Percentiles rank a stretch among this genome's conserved stretches.
Evolutionary conservation across 805 yeast species (phyloP).

Genomic region (Candida andamanensis): DNA sequence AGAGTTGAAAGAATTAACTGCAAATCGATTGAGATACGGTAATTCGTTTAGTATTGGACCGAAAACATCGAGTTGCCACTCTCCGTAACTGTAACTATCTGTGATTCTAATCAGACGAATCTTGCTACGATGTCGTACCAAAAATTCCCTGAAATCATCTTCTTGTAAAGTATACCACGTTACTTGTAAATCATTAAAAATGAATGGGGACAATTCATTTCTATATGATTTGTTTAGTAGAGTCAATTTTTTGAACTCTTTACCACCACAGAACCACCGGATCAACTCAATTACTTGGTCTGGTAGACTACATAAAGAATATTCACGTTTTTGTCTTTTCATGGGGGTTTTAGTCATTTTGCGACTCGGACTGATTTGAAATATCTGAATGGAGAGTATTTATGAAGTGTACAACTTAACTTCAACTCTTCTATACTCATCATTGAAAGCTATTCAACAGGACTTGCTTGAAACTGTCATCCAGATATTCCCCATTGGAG

Average conservation of each 20-base stretch:
- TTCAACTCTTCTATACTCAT: neutral
- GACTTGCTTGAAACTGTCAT: conserved; percentile 6
- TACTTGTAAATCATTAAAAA: conserved; percentile 19
- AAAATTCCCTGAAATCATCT: conserved; percentile 6
- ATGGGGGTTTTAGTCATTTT: neutral
- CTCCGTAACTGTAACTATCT: conserved; percentile 30
- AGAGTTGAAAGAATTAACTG: conserved; percentile 30
- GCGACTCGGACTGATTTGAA: neutral
- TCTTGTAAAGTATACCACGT: conserved; percentile 9
- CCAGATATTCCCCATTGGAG: conserved; percentile 12
- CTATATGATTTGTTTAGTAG: conserved; percentile 13
- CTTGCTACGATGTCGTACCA: conserved; percentile 8
- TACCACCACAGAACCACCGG: conserved; percentile 2
- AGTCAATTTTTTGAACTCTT: conserved; percentile 1
- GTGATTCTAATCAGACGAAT: conserved; percentile 23
- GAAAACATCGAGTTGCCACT: conserved; percentile 30
- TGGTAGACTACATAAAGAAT: conserved; percentile 7
- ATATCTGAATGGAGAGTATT: conserved; percentile 1
- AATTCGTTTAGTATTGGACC: conserved; percentile 16
- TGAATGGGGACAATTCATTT: conserved; percentile 11
- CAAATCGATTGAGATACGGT: conserved; percentile 19
- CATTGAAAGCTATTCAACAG: conserved; percentile 1
- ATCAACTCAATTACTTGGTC: conserved; percentile 9
- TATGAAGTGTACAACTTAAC: neutral
- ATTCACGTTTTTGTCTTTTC: conserved; percentile 3